A percentile compares a stretch with the other conserved stretches of the same genome.
Evolutionary conservation across 768 basidiomycete genomes (phyloP).

Genomic region (Xerocomellus amylosporus): DNA sequence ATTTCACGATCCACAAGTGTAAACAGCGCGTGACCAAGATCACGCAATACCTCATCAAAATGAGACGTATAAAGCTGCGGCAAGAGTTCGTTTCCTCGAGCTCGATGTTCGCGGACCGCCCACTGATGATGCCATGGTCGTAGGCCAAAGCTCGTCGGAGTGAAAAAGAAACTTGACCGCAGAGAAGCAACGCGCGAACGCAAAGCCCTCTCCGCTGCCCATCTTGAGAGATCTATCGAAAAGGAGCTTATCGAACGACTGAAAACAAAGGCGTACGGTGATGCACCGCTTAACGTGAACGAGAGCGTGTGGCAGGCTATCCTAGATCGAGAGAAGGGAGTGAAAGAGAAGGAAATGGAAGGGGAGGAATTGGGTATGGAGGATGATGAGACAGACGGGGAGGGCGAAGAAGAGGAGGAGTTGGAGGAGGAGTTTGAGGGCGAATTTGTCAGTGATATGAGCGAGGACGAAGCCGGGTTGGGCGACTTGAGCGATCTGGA

Average conservation of each 20-base stretch:
- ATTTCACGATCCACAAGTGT: conserved; percentile 97
- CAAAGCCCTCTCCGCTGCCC: conserved; percentile 94
- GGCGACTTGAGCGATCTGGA: conserved; percentile 58
- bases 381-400: conserved; percentile 56
- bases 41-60: conserved; percentile 98
- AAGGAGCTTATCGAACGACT: conserved; percentile 95
- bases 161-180: conserved; percentile 96
- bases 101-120: neutral
- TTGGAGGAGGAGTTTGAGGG: conserved; percentile 47
- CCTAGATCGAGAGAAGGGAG: conserved; percentile 72
- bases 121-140: neutral
- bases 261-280: conserved; percentile 95
- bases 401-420: conserved; percentile 44
- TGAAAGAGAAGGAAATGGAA: conserved; percentile 43
- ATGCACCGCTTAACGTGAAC: conserved; percentile 96
- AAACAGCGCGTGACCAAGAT: conserved; percentile 99
- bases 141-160: conserved; percentile 89
- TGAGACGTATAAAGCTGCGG: conserved; percentile 84
- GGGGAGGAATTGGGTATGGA: conserved; percentile 39
- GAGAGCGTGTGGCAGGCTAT: conserved; percentile 95
- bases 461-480: conserved; percentile 45
- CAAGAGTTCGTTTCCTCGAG: conserved; percentile 61
- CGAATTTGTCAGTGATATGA: conserved; percentile 58
- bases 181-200: conserved; percentile 90
- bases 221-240: conserved; percentile 91